phyloP scores from a whole-genome alignment of 352 stramenopile species.

The Phytophthora pistaciae region DNA sequence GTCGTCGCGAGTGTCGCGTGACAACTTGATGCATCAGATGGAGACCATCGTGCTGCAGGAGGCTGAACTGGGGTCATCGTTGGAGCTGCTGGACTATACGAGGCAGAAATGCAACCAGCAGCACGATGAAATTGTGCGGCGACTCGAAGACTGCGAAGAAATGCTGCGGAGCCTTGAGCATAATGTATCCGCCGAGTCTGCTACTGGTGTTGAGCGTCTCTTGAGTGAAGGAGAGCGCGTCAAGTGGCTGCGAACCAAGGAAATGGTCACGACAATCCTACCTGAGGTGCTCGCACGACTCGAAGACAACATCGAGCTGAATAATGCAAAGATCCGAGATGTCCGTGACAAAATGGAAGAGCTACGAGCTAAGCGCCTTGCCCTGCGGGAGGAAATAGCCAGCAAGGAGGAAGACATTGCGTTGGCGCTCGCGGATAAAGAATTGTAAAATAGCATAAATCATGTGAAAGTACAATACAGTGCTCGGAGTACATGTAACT shows the following conservation, averaged over 20 bases:
- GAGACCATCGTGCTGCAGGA: constrained; percentile 71
- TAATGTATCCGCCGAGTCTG: constrained; percentile 6
- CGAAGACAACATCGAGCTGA: constrained; percentile 73
- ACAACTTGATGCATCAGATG: constrained; percentile 71
- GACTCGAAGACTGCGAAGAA: constrained; percentile 54
- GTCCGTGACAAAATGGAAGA: constrained; percentile 69
- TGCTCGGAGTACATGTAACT: no score
- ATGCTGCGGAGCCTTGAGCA: constrained; percentile 44
- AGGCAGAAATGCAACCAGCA: constrained; percentile 48
- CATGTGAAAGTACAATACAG: no score
- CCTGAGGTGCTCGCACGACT: constrained; percentile 60
- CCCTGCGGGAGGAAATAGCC: constrained; percentile 68
- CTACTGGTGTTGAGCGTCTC: constrained; percentile 17
- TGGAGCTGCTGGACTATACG: constrained; percentile 72
- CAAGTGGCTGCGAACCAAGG: constrained; percentile 56
- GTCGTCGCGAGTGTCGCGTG: constrained; percentile 50
- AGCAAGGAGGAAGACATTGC: constrained; percentile 70
- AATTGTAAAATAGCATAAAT: no score
- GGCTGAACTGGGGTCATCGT: constrained; percentile 60
- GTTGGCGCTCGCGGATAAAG: constrained; percentile 34
- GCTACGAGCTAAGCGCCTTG: constrained; percentile 55
- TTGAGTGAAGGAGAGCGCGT: constrained; percentile 46
- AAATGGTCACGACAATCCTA: constrained; percentile 62
- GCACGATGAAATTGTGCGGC: constrained; percentile 58
- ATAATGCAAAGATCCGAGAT: constrained; percentile 66